Evolutionary conservation across 306 rosid species (phyloP), one percentile per base, ranked within the genome.

Genomic region (Malus orientalis): DNA sequence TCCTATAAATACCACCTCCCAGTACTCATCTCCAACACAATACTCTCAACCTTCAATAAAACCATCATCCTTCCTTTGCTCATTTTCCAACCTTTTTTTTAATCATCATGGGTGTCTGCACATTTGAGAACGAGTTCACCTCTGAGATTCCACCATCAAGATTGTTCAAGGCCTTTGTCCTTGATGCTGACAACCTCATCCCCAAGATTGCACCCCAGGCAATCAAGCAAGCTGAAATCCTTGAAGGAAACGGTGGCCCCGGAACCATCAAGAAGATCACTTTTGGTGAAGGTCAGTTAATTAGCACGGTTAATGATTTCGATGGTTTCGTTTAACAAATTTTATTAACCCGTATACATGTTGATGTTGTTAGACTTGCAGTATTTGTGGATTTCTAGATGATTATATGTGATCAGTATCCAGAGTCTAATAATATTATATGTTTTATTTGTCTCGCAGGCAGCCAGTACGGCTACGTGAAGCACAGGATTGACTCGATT

Each of bases 231-330:
- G 6, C 77, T 69, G 89, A 92, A 45, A 80, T 87, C 16, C 62
- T 88, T 44, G 87, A 87, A 83, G 96, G 96, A 74, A 68, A 85
- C 69, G 97, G 93, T 10, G 91, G 93, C 13, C 85, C 91, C 0
- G 93, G 96, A 83, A 87, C 87, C 79, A 75, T 92, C 74, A 87
- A 87, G 74, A 78, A 89, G 81, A 78, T 87, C 71, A 85, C 88
- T 74, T 71, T 87, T 16, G 84, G 70, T 4, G 82, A 82, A 81
- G 93, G 95, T 78, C 65, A 54, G 13, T 33, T 30, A 14, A 6
- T 33, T 3, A 15, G 11, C 19, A 49, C 18, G 16, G 20, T 4
- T 49, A 49, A 49, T 49, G 18, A 49, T 49, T 4, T 49, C 18
- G 20, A 49, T 49, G 55, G 55, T 49, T 49, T 49, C 55, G 3